Evolutionary conservation across 768 basidiomycete genomes (phyloP).

Genomic region (Dentipellis sp.): DNA sequence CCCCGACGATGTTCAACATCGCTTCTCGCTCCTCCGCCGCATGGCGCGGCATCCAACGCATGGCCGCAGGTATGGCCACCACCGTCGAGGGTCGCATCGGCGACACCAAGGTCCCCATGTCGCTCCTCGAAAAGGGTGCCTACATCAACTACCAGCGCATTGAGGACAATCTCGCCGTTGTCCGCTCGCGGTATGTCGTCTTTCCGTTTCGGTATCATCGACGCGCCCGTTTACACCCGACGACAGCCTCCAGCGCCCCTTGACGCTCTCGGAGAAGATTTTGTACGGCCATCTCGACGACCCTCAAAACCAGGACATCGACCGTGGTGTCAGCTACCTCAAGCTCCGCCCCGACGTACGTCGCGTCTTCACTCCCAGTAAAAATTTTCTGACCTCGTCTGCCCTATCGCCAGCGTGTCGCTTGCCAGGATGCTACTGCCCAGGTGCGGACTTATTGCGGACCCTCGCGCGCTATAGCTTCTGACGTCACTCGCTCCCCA

Average conservation of each 20-base stretch:
- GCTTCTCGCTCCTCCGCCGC: constrained; percentile 11
- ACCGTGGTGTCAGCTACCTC: constrained; percentile 89
- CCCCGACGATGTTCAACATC: constrained; percentile 13
- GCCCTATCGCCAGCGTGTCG: constrained; percentile 52
- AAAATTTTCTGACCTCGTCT: neutral
- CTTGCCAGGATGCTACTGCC: constrained; percentile 87
- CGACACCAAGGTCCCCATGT: constrained; percentile 87
- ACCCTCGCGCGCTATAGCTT: neutral
- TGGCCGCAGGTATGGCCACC: constrained; percentile 62
- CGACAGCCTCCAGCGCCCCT: constrained; percentile 71
- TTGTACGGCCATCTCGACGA: constrained; percentile 98
- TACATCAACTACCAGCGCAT: constrained; percentile 96
- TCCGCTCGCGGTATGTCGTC: constrained; percentile 62
- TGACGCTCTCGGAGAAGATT: constrained; percentile 95
- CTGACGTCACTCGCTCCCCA: constrained; percentile 22
- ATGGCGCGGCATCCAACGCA: constrained; percentile 13
- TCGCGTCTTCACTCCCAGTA: constrained; percentile 27
- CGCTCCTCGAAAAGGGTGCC: constrained; percentile 68
- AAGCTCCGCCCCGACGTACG: constrained; percentile 95
- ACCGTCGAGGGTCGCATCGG: constrained; percentile 60
- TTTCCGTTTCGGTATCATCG: neutral
- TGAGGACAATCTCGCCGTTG: constrained; percentile 89
- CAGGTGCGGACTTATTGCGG: constrained; percentile 29
- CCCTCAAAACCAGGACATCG: constrained; percentile 83
- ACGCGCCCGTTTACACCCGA: neutral